Conservation (phyloP, 805 yeast species). For the Saccharomycopsis selenospora region DNA sequence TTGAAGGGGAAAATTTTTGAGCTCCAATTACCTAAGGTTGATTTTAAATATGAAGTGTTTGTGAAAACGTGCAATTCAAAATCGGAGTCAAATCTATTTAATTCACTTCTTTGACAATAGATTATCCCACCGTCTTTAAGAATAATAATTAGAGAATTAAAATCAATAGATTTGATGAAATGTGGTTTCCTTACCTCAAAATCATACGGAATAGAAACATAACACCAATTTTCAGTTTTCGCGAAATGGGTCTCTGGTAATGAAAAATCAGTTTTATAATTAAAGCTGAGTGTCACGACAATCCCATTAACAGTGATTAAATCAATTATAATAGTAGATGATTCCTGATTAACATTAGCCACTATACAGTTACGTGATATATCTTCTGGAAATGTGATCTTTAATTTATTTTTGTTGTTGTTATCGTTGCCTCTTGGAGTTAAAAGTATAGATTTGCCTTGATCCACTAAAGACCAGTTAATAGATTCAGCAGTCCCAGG, state of each 20-base stretch:
- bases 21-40: conserved; percentile 29
- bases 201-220: conserved; percentile 59
- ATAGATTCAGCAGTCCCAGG: not conserved
- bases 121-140: conserved; percentile 74
- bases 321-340: conserved; percentile 39
- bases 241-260: not conserved
- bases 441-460: conserved; percentile 1
- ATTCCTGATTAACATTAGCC: not conserved
- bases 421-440: not conserved
- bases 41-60: conserved; percentile 40
- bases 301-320: conserved; percentile 45
- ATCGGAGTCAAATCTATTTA: conserved; percentile 20
- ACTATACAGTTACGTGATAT: not conserved
- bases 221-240: conserved; percentile 52
- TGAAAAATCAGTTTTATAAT: conserved; percentile 35
- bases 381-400: not conserved
- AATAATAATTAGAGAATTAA: conserved; percentile 44
- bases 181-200: conserved; percentile 53
- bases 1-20: conserved; percentile 22
- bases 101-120: conserved; percentile 34
- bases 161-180: conserved; percentile 40
- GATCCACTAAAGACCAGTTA: conserved; percentile 2
- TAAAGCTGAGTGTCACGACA: conserved; percentile 43
- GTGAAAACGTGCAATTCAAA: conserved; percentile 39
- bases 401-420: not conserved